Evolutionary conservation across 768 basidiomycete species (phyloP).

Genomic region (Dictyophora rubrovolvata): DNA sequence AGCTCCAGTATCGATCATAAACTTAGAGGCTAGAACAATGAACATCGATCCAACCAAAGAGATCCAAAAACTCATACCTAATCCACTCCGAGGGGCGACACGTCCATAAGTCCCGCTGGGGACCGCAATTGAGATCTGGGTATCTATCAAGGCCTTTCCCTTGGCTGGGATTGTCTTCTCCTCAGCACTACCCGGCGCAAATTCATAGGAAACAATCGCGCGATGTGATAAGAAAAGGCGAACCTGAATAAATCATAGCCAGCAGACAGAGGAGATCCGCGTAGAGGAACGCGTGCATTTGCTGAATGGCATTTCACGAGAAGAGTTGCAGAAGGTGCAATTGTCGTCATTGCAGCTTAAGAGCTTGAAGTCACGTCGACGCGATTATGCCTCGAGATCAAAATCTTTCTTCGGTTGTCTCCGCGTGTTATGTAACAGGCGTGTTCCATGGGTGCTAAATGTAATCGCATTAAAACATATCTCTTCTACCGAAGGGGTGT

Average conservation of each 20-base stretch:
- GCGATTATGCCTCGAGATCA: no score
- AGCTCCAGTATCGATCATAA: conserved; percentile 96
- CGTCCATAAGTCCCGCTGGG: conserved; percentile 93
- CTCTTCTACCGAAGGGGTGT: no score
- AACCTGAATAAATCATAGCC: conserved; percentile 95
- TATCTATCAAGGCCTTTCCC: conserved; percentile 87
- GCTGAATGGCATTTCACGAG: conserved; percentile 79
- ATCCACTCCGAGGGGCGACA: conserved; percentile 89
- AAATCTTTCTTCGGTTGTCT: no score
- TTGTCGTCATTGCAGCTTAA: neutral
- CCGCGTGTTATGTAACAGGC: no score
- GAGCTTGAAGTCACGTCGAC: neutral
- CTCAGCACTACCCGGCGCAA: conserved; percentile 53
- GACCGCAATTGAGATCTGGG: conserved; percentile 88
- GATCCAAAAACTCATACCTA: conserved; percentile 50
- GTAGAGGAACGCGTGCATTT: conserved; percentile 74
- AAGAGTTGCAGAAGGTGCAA: conserved; percentile 38
- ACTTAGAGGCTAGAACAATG: conserved; percentile 68
- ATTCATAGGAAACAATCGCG: neutral
- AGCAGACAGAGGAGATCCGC: conserved; percentile 78
- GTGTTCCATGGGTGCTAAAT: no score
- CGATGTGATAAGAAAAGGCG: neutral
- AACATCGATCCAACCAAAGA: neutral
- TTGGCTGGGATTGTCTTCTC: conserved; percentile 72
- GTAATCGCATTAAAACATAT: no score